Base-by-base conservation (phyloP, 768 basidiomycete species). In the Strobilomyces confusus region DNA sequence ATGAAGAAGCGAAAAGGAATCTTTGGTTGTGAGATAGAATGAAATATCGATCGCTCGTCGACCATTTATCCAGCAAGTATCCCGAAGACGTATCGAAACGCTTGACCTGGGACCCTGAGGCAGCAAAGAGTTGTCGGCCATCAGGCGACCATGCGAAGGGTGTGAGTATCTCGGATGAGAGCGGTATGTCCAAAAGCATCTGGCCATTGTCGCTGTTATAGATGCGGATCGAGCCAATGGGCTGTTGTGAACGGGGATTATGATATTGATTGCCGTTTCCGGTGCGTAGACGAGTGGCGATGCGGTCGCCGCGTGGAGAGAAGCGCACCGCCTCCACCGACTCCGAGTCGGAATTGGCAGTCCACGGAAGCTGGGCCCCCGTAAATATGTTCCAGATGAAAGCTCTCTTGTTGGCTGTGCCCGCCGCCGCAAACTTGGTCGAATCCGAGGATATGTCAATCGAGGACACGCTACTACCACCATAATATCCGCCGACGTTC, bases 301-400 rank as follows among this genome's bases (percentile, higher is more conserved):
- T 25, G n/a, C 54, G 53, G 29, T 49, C 38, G 9, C 56, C 54
- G 1, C 5, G n/a, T 0, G 56, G 44, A 20, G 56, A 57, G 26
- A 57, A 50, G 9, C 44, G 44, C 17, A 44, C 44, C 1, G 26
- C 40, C 4, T 43, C 34, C 4, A 45, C 33, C 0, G 7, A 5
- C 7, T 19, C 17, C 0, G 45, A 26, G 17, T 15, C 8, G n/a
- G n/a, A n/a, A n/a, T n/a, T 49, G 48, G 29, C 29, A 1, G 5
- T 29, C 29, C 6, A 1, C 9, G 6, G 29, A 29, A n/a, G n/a
- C n/a, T n/a, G n/a, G n/a, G n/a, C 11, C 3, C 37, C 48, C 7
- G 48, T 49, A 8, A n/a, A 20, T 12, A 49, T 20, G 9, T 14
- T 22, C 37, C 37, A 49, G 37, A 49, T 20, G 26, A 9, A 49